Evolutionary conservation across 306 rosid genomes (phyloP), one percentile per base, ranked within the genome.

Genomic region (Cucumis hystrix): DNA sequence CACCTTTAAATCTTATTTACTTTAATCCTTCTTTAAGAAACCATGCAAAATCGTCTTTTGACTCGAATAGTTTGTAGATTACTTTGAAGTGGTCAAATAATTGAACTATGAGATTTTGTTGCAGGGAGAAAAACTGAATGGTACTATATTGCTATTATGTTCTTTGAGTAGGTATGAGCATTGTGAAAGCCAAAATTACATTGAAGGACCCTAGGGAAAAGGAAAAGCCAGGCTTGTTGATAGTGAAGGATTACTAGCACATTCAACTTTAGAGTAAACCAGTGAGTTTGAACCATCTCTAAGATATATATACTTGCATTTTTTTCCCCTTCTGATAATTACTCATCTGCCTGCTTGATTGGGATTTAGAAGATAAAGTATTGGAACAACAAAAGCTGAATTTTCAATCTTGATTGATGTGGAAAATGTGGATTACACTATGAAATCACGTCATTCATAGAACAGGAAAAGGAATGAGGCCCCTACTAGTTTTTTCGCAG

Each of bases 11-110:
- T 78, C 84, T 87, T 83, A 69, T 84, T 79, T 68, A 79, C 89
- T 90, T 88, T 88, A 84, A 83, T 82, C 86, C 82, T 59, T 77
- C 86, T 84, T 88, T 90, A 77, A 56, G 77, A 83, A 89, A 80
- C 79, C 82, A 78, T 85, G 59, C 57, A 63, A 11, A 80, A 89
- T 81, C 52, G n/a, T 81, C 71, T 76, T 78, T 82, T 86, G 80
- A 83, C 82, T 51, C 71, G 33, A 79, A 83, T 78, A 59, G 84
- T 79, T 60, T 17, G 57, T 72, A 28, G 16, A 51, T 16, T 72
- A 63, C 70, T 63, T 63, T 63, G 37, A 63, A 49, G 76, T 51
- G 45, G 60, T 51, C 60, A 25, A 49, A 72, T 72, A 25, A 72
- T 72, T 72, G 59, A 20, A 21, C n/a, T 70, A 23, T 70, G 8